Conservation (phyloP, 306 rosid species). For the Prunus campanulata region DNA sequence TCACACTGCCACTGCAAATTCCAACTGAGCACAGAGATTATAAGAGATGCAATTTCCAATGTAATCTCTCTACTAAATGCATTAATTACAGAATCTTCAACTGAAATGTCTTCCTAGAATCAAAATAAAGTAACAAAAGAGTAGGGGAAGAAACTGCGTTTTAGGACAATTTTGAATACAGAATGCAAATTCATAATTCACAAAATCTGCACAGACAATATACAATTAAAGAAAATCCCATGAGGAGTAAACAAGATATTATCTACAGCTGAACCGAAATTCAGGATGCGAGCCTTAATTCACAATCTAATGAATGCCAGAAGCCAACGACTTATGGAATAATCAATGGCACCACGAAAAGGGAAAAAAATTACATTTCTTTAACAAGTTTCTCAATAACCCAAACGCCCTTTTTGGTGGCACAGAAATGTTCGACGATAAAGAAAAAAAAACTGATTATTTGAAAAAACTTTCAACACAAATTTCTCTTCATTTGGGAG, state of each 20-base stretch:
- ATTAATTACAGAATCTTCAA: constrained; percentile 36
- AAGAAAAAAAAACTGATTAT: neutral
- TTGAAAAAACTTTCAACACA: constrained; percentile 10
- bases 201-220: constrained; percentile 34
- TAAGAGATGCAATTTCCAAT: constrained; percentile 20
- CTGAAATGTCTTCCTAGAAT: constrained; percentile 8
- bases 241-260: constrained; percentile 18
- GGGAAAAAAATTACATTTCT: constrained; percentile 24
- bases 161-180: constrained; percentile 23
- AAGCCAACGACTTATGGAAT: constrained; percentile 24
- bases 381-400: neutral
- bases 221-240: constrained; percentile 35
- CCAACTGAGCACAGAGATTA: constrained; percentile 38
- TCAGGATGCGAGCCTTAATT: constrained; percentile 26
- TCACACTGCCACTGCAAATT: constrained; percentile 35
- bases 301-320: constrained; percentile 24
- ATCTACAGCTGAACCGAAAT: constrained; percentile 31
- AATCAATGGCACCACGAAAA: constrained; percentile 6
- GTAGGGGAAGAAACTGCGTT: too few species aligned
- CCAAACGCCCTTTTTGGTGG: constrained; percentile 15
- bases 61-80: constrained; percentile 16
- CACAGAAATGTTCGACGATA: constrained; percentile 4
- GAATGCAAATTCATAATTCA: constrained; percentile 30
- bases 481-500: constrained; percentile 6
- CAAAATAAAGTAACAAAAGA: neutral